Evolutionary conservation across 345 rosid genomes (phyloP).

Genomic region (Brassica napus): DNA sequence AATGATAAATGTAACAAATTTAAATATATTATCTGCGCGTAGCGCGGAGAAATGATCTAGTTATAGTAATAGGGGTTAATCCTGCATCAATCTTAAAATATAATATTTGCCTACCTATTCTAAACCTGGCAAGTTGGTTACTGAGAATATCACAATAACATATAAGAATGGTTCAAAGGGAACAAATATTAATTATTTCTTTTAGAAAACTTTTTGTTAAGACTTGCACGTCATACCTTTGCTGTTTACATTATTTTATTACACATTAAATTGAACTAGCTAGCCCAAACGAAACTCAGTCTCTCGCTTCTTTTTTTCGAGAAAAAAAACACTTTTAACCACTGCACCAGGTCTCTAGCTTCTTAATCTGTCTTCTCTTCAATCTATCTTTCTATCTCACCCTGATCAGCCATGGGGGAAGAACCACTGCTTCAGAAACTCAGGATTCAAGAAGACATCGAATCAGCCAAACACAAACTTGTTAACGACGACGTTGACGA

Average conservation of each 20-base stretch:
- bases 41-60: no score
- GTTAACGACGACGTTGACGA: not conserved
- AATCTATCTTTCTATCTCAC: not conserved
- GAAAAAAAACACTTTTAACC: no score
- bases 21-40: no score
- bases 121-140: constrained; percentile 17
- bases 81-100: not conserved
- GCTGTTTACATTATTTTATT: not conserved
- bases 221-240: constrained; percentile 32
- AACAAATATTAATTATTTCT: not conserved
- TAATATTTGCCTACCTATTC: not conserved
- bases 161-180: constrained; percentile 4
- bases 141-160: not conserved
- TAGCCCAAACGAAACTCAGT: constrained; percentile 2
- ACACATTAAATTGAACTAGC: not conserved
- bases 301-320: not conserved
- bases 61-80: not conserved
- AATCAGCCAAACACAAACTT: not conserved
- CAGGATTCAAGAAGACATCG: constrained; percentile 25
- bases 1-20: no score
- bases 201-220: not conserved
- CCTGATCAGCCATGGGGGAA: constrained; percentile 29
- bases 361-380: not conserved
- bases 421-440: constrained; percentile 36
- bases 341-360: not conserved